These are phyloP conservation scores for Stephanodiscus minutulus DNA, from an alignment of 108 stramenopile species.

Conservation along the genomic window DNA sequence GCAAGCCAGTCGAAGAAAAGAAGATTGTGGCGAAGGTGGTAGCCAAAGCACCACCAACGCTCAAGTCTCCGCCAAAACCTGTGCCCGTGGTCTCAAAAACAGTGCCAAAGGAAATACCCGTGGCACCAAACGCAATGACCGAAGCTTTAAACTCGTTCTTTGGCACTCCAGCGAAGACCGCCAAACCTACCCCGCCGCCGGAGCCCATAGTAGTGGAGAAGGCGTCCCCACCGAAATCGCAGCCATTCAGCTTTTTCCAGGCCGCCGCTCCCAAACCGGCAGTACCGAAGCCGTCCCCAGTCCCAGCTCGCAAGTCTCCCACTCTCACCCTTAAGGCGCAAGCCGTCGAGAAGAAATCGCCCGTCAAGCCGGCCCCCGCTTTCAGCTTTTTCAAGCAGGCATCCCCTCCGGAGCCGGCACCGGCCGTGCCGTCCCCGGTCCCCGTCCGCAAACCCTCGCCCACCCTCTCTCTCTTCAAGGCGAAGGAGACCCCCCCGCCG, in stretches of 20 bases:
- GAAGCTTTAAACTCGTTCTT: conserved; percentile 55
- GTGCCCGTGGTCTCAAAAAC: conserved; percentile 6
- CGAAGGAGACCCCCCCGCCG: conserved; percentile 40
- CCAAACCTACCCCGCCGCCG: conserved; percentile 44
- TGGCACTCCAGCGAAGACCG: conserved; percentile 27
- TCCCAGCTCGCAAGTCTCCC: conserved; percentile 45
- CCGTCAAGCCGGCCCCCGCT: conserved; percentile 8
- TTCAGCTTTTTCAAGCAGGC: background rate
- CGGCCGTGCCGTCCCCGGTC: conserved; percentile 2
- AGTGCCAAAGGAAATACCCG: conserved; percentile 27
- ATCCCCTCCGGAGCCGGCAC: background rate
- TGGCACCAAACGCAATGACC: conserved; percentile 48
- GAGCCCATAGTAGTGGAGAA: conserved; percentile 23
- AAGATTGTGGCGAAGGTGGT: conserved; percentile 17
- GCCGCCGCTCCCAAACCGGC: conserved; percentile 12
- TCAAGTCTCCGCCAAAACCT: conserved; percentile 27
- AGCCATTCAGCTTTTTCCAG: conserved; percentile 44
- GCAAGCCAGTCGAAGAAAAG: conserved; percentile 21
- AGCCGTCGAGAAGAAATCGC: conserved; percentile 22
- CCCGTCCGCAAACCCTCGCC: conserved; percentile 47
- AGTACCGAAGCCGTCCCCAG: conserved; percentile 23
- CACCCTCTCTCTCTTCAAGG: conserved; percentile 40
- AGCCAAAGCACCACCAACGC: conserved; percentile 15
- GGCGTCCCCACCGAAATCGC: conserved; percentile 13
- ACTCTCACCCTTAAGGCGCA: conserved; percentile 41